Evolutionary conservation across 805 yeast species (phyloP).

Genomic region (Kodamaea fukazawae): DNA sequence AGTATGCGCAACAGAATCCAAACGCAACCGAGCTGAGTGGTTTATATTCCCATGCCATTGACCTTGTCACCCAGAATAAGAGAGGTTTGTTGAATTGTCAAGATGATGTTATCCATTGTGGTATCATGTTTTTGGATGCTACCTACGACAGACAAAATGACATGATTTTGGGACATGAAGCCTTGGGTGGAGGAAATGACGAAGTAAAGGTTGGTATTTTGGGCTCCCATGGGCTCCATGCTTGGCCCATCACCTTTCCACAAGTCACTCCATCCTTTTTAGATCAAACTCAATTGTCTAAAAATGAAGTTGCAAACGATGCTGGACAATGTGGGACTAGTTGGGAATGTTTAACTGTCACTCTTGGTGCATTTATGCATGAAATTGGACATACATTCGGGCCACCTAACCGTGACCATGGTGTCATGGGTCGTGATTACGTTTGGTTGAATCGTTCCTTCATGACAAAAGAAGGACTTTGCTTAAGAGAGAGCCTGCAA

Average conservation of each 20-base stretch:
- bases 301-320: constrained; percentile 84
- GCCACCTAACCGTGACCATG: constrained; percentile 86
- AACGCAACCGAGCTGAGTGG: constrained; percentile 73
- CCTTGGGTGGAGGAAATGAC: constrained; percentile 84
- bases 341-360: constrained; percentile 87
- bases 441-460: constrained; percentile 78
- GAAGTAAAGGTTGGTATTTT: constrained; percentile 78
- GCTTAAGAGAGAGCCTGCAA: constrained; percentile 49
- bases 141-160: constrained; percentile 67
- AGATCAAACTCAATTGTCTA: constrained; percentile 66
- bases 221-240: constrained; percentile 87
- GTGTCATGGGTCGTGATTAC: constrained; percentile 90
- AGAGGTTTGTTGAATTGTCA: not conserved
- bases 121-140: constrained; percentile 80
- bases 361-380: constrained; percentile 92
- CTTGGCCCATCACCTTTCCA: constrained; percentile 89
- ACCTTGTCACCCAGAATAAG: constrained; percentile 49
- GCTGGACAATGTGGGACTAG: constrained; percentile 76
- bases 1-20: constrained; percentile 83
- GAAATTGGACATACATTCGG: constrained; percentile 92
- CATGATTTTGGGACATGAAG: constrained; percentile 83
- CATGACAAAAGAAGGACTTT: constrained; percentile 62
- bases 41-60: constrained; percentile 73
- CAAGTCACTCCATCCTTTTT: constrained; percentile 64
- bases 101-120: constrained; percentile 64